Conservation (phyloP, 208 protist genomes). For the Zelonia costaricensis region DNA sequence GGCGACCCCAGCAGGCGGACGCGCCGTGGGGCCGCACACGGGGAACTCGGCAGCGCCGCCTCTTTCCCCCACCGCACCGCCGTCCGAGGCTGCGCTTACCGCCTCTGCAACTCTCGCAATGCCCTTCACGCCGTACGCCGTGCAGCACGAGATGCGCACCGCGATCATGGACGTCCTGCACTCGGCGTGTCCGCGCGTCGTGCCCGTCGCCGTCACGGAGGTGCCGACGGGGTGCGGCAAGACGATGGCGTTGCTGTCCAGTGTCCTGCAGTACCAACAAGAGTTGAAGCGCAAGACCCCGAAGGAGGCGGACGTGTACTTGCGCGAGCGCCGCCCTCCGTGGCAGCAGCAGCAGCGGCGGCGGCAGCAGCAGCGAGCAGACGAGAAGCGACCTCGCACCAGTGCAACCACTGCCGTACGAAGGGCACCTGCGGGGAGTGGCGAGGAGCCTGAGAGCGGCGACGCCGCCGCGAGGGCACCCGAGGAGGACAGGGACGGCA, state of each 20-base stretch:
- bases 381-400: neutral
- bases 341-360: constrained; percentile 30
- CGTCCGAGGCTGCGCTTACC: neutral
- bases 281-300: constrained; percentile 94
- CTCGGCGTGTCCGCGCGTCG: constrained; percentile 24
- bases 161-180: constrained; percentile 46
- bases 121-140: constrained; percentile 80
- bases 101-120: constrained; percentile 28
- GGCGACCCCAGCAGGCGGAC: no score
- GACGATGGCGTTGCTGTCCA: constrained; percentile 94
- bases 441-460: no score
- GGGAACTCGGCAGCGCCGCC: neutral
- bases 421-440: no score
- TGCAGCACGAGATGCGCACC: constrained; percentile 90
- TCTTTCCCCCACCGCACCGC: neutral
- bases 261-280: constrained; percentile 72
- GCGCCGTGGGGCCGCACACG: no score
- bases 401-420: no score
- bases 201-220: constrained; percentile 83
- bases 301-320: constrained; percentile 90
- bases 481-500: neutral
- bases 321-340: constrained; percentile 69
- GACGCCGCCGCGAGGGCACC: neutral
- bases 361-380: neutral
- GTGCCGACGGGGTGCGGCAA: constrained; percentile 98